phyloP scores from a whole-genome alignment of 2,329 filamentous ascomycete species.

The Keithomyces neogunnii region DNA sequence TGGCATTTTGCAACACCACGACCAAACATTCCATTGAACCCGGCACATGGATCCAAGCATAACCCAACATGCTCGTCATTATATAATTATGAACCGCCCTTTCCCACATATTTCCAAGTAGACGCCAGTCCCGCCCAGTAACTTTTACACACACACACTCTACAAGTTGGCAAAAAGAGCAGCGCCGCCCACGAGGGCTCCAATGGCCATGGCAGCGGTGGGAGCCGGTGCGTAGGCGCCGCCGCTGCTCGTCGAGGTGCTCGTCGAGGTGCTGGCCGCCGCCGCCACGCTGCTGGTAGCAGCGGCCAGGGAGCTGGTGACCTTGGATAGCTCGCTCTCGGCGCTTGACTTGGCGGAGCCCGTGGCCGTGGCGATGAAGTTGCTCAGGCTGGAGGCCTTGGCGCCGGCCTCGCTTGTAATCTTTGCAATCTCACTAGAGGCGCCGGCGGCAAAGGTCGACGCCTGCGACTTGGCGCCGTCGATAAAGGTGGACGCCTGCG shows the following conservation, averaged over 20 bases:
- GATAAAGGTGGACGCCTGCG: neutral
- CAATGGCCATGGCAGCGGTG: slow-evolving; percentile 35
- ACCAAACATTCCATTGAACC: too few relatives aligned
- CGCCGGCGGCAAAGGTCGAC: slow-evolving; percentile 1
- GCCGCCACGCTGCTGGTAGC: slow-evolving; percentile 10
- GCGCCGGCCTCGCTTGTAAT: slow-evolving; percentile 14
- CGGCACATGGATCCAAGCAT: too few relatives aligned
- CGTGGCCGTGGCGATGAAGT: slow-evolving; percentile 13
- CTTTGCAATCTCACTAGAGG: slow-evolving; percentile 8
- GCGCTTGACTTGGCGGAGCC: slow-evolving; percentile 14
- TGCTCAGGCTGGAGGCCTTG: slow-evolving; percentile 15
- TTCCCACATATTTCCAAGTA: neutral
- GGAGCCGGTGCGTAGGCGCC: slow-evolving; percentile 22
- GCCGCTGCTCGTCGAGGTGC: slow-evolving; percentile 3
- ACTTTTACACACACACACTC: neutral
- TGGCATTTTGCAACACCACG: too few relatives aligned
- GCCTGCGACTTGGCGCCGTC: slow-evolving; percentile 6
- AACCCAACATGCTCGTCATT: too few relatives aligned
- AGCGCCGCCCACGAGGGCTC: slow-evolving; percentile 38
- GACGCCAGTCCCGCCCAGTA: neutral
- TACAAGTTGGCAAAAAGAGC: slow-evolving; percentile 37
- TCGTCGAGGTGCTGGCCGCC: slow-evolving; percentile 10
- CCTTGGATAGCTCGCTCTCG: slow-evolving; percentile 15
- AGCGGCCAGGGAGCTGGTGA: slow-evolving; percentile 9
- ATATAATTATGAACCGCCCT: too few relatives aligned